A percentile compares a stretch with the other conserved stretches of the same genome.
Conservation (phyloP, 2,329 filamentous ascomycete genomes). For the Thermomyces lanuginosus region DNA sequence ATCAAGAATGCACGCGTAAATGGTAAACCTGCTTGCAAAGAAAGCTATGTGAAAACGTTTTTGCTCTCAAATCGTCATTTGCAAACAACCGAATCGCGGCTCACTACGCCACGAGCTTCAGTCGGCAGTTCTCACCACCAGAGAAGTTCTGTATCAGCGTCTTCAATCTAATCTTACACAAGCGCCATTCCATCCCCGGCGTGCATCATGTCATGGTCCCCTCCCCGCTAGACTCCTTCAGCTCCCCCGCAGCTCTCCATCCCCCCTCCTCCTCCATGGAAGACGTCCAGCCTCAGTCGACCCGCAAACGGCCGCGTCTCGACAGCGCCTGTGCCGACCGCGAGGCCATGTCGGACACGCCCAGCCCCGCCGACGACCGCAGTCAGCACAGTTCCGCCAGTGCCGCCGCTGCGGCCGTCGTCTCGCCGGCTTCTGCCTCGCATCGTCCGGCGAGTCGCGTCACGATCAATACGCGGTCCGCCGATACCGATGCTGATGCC, state of each 20-base stretch:
- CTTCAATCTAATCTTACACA: too few species aligned
- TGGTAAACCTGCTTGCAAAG: too few species aligned
- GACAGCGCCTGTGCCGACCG: constrained; percentile 26
- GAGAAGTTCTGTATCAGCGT: too few species aligned
- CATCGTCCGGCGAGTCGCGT: constrained; percentile 28
- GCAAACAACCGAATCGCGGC: too few species aligned
- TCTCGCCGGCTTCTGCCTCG: constrained; percentile 15
- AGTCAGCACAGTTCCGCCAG: too few species aligned
- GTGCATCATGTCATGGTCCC: constrained; percentile 32
- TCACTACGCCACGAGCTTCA: too few species aligned
- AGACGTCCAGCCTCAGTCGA: constrained; percentile 22
- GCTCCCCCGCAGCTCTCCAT: constrained; percentile 28
- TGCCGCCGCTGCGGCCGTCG: too few species aligned
- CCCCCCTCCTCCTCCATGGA: constrained; percentile 27
- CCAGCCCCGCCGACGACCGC: constrained; percentile 11
- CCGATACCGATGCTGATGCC: constrained; percentile 6
- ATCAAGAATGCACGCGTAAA: too few species aligned
- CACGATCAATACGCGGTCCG: constrained; percentile 32
- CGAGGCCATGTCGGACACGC: constrained; percentile 17
- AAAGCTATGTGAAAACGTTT: too few species aligned
- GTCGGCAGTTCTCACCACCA: too few species aligned
- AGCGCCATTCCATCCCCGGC: too few species aligned
- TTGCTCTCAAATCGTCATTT: too few species aligned
- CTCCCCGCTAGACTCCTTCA: constrained; percentile 31
- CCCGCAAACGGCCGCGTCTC: constrained; percentile 32